A percentile compares a stretch with the other conserved stretches of the same genome.
phyloP scores from a whole-genome alignment of 2,329 filamentous ascomycete species.

The Stachybotrys echinatus region DNA sequence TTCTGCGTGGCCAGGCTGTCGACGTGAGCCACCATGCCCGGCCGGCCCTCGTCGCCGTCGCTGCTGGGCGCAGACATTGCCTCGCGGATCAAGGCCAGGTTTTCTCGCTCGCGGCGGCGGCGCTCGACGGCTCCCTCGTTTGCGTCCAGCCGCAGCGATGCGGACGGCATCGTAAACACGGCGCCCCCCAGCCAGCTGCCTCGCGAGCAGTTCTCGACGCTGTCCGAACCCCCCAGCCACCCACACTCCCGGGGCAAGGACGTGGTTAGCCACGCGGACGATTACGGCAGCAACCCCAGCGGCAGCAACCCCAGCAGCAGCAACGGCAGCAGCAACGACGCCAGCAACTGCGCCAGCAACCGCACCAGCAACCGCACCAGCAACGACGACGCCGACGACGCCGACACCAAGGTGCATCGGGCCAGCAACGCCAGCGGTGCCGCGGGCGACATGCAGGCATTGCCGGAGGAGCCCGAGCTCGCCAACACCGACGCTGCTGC shows the following conservation, averaged over 20 bases:
- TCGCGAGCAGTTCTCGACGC: conserved; percentile 10
- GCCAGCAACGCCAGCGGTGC: conserved; percentile 4
- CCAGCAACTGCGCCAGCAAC: conserved; percentile 9
- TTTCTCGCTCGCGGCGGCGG: conserved; percentile 29
- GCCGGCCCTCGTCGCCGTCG: conserved; percentile 1
- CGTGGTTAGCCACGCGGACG: neutral
- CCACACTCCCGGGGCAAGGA: conserved; percentile 7
- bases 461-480: conserved; percentile 9
- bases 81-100: conserved; percentile 41
- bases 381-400: conserved; percentile 6
- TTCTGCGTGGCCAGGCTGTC: too few relatives aligned
- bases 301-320: conserved; percentile 10
- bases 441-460: neutral
- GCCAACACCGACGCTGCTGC: conserved; percentile 6
- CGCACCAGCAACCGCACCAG: conserved; percentile 10
- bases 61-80: conserved; percentile 32
- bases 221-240: conserved; percentile 12
- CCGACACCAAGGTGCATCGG: conserved; percentile 9
- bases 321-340: conserved; percentile 8
- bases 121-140: conserved; percentile 33
- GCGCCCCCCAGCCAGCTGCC: conserved; percentile 3
- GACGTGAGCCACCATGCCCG: neutral
- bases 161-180: conserved; percentile 5
- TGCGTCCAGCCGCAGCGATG: conserved; percentile 20
- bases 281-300: neutral